Percentiles rank a stretch among this genome's conserved stretches.
Evolutionary conservation across 1,284 basidiomycete genomes (phyloP).

Genomic region (Xerocomus minutiporus): DNA sequence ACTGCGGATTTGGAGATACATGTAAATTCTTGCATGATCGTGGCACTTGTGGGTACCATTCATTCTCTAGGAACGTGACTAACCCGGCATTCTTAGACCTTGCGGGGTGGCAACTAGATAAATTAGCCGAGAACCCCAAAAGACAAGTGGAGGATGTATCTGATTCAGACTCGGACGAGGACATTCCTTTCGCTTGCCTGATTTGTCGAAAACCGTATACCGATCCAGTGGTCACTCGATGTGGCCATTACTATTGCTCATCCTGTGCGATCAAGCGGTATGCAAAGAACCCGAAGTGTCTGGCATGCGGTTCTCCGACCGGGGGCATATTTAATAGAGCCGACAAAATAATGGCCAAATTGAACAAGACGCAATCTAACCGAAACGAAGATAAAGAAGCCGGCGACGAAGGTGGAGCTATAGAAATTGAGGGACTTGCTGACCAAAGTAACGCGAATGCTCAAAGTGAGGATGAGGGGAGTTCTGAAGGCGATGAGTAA

Average conservation of each 20-base stretch:
- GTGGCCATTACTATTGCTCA: constrained; percentile 96
- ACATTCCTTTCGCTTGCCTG: constrained; percentile 95
- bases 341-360: constrained; percentile 75
- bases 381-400: constrained; percentile 43
- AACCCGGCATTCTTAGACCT: constrained; percentile 63
- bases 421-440: constrained; percentile 63
- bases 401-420: constrained; percentile 36
- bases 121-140: constrained; percentile 65
- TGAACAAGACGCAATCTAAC: constrained; percentile 59
- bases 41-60: constrained; percentile 64
- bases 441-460: constrained; percentile 28
- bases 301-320: constrained; percentile 90
- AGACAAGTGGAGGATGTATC: constrained; percentile 56
- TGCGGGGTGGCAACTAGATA: constrained; percentile 97
- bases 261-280: constrained; percentile 92
- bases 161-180: constrained; percentile 73
- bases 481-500: constrained; percentile 35
- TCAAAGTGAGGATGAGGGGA: constrained; percentile 32
- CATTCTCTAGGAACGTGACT: constrained; percentile 6
- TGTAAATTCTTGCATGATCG: constrained; percentile 95
- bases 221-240: constrained; percentile 92
- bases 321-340: constrained; percentile 93
- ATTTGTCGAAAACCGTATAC: constrained; percentile 94
- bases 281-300: constrained; percentile 91
- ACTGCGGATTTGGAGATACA: constrained; percentile 98